These are phyloP conservation scores for Bonia amplexicaulis DNA, from an alignment of 176 grass and related monocot species.

Conservation along the genomic window DNA sequence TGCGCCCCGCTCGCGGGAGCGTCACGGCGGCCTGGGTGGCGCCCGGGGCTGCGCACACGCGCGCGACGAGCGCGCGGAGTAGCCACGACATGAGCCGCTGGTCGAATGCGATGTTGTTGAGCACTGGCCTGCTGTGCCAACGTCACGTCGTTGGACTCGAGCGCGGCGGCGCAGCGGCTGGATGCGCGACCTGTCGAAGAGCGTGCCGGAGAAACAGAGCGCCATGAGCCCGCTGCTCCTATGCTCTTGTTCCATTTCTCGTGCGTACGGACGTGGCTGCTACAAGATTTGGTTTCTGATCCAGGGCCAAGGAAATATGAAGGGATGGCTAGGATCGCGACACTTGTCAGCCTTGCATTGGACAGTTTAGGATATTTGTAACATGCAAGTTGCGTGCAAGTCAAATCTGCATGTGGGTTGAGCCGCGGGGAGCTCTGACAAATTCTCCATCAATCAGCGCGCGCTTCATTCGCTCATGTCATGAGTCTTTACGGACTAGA, in stretches of 20 bases:
- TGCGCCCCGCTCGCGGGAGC: too few relatives aligned
- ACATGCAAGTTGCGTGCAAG: too few relatives aligned
- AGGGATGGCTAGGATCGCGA: neutral
- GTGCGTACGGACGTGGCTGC: neutral
- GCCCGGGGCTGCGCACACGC: too few relatives aligned
- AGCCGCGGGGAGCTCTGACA: neutral
- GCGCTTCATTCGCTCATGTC: neutral
- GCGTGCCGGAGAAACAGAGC: constrained; percentile 42
- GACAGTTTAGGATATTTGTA: neutral
- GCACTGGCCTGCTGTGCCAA: too few relatives aligned
- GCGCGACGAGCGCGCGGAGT: too few relatives aligned
- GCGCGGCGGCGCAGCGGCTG: constrained; percentile 80
- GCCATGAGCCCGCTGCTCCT: neutral
- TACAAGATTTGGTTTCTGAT: neutral
- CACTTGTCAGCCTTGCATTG: constrained; percentile 17
- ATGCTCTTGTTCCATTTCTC: constrained; percentile 21
- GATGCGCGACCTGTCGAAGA: constrained; percentile 59
- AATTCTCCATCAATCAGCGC: neutral
- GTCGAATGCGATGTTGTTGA: too few relatives aligned
- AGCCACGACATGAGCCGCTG: too few relatives aligned
- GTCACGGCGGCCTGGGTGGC: too few relatives aligned
- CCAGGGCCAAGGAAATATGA: neutral
- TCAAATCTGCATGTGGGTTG: too few relatives aligned
- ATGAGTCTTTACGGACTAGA: neutral
- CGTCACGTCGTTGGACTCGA: constrained; percentile 85